Base-by-base conservation (phyloP, 257 asterid genomes). In the Solanum peruvianum region DNA sequence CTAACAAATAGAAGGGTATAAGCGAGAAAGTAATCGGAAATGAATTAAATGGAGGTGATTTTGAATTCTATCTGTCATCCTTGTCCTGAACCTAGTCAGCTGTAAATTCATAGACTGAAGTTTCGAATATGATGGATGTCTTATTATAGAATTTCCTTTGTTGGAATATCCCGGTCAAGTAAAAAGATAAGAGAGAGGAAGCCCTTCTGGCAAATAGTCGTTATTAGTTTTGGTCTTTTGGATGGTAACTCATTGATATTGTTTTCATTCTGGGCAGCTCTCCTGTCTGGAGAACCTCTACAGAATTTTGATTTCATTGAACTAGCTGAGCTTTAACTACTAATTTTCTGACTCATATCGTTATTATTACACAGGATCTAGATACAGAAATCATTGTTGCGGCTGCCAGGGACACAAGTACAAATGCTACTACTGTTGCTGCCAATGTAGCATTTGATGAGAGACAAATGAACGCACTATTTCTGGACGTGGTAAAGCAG, bases 361-460 rank as follows among this genome's bases (percentile, higher is more conserved):
- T 31, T 81, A n/a, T 81, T 83, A 9, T 23, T 80, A 71, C 88
- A 85, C 91, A 97, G 99, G 95, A 94, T 87, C 72, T 97, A 91
- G 99, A 97, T 90, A 94, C 99, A 77, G 97, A 97, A 91, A 90
- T 97, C 89, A 76, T 96, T 88, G 99, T 97, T 86, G 98, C 99
- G 60, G 90, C 99, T 9, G 96, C 98, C 83, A 93, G 97, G 88
- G 94, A 90, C 83, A 88, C 94, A 25, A 90, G 85, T 88, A 92
- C 97, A 82, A 97, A 90, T 87, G 97, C 97, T 82, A 94, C 98
- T 23, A 94, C 99, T 25, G 93, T 96, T 76, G 91, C 99, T 41
- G 98, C 99, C 80, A 95, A 95, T 88, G 88, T 97, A 85, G 89
- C 91, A 70, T 92, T 94, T 62, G 99, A 97, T 29, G 99, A 97